Evolutionary conservation across 169 alveolate species (phyloP).

Genomic region (Perkinsus chesapeaki): DNA sequence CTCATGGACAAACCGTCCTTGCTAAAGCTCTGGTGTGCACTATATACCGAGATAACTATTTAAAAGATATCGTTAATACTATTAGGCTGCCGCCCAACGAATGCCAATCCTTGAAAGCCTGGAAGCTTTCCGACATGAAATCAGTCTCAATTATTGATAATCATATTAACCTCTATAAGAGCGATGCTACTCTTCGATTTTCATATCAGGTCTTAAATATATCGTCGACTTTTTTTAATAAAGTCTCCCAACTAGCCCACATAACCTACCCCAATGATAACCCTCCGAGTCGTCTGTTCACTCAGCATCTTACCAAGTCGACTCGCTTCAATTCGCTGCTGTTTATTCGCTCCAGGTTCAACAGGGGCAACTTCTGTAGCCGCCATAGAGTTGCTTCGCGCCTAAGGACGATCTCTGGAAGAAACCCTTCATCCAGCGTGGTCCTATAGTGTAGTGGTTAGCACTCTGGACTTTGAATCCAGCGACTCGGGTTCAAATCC

Average conservation of each 20-base stretch:
- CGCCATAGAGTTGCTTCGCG: too few species aligned
- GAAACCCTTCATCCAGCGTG: too few species aligned
- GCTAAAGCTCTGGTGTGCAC: neutral
- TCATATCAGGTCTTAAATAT: neutral
- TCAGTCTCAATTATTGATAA: too few species aligned
- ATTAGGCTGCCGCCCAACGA: too few species aligned
- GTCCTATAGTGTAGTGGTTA: neutral
- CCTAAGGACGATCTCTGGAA: too few species aligned
- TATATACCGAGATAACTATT: too few species aligned
- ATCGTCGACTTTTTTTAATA: neutral
- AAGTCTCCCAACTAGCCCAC: neutral
- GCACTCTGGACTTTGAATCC: neutral
- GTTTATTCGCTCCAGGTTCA: constrained; percentile 18
- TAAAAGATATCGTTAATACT: too few species aligned
- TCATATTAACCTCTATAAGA: too few species aligned
- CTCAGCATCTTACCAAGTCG: constrained; percentile 55
- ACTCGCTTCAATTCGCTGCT: constrained; percentile 52
- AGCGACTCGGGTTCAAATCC: neutral
- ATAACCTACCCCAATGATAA: constrained; percentile 45
- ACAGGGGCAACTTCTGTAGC: constrained; percentile 19
- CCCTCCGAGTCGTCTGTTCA: constrained; percentile 61
- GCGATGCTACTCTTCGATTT: neutral
- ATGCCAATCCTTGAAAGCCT: too few species aligned
- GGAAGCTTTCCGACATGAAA: too few species aligned
- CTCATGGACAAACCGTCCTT: too few species aligned